Evolutionary conservation across 2,329 filamentous ascomycete genomes (phyloP).

Genomic region (Fulvia fulva): DNA sequence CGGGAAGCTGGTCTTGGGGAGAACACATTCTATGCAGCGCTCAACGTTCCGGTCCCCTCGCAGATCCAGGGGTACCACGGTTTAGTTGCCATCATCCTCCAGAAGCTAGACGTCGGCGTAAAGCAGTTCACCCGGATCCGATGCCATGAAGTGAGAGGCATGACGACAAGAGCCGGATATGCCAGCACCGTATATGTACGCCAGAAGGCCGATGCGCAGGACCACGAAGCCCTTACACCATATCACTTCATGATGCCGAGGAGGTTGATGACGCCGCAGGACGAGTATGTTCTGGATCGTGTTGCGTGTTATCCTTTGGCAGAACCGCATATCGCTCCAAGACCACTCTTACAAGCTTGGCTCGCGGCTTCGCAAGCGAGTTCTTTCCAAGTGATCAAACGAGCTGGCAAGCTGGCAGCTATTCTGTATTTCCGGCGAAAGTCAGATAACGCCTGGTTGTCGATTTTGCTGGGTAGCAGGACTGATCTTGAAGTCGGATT

Average conservation of each 20-base stretch:
- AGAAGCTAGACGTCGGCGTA: slow-evolving; percentile 20
- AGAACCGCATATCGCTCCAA: slow-evolving; percentile 5
- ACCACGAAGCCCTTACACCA: slow-evolving; percentile 8
- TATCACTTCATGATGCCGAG: slow-evolving; percentile 14
- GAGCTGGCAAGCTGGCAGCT: slow-evolving; percentile 9
- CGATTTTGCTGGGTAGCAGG: slow-evolving; percentile 14
- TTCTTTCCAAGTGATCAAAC: slow-evolving; percentile 13
- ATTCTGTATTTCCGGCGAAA: slow-evolving; percentile 10
- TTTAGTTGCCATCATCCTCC: slow-evolving; percentile 33
- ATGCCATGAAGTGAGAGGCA: slow-evolving; percentile 11
- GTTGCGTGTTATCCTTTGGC: slow-evolving; percentile 1
- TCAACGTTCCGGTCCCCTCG: slow-evolving; percentile 34
- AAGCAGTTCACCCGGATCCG: slow-evolving; percentile 27
- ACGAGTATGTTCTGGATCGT: slow-evolving; percentile 5
- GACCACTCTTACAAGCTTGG: slow-evolving; percentile 4
- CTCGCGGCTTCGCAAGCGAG: slow-evolving; percentile 5
- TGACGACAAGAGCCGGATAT: slow-evolving; percentile 14
- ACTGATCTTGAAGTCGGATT: slow-evolving; percentile 16
- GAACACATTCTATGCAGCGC: slow-evolving; percentile 27
- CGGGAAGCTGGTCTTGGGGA: slow-evolving; percentile 1
- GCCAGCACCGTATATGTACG: slow-evolving; percentile 30
- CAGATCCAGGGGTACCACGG: slow-evolving; percentile 24
- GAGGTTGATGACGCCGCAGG: not conserved
- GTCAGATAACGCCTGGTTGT: slow-evolving; percentile 5
- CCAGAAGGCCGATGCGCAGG: slow-evolving; percentile 13